Base-by-base conservation (phyloP, 768 basidiomycete genomes). In the Lepiota brunneoincarnata region DNA sequence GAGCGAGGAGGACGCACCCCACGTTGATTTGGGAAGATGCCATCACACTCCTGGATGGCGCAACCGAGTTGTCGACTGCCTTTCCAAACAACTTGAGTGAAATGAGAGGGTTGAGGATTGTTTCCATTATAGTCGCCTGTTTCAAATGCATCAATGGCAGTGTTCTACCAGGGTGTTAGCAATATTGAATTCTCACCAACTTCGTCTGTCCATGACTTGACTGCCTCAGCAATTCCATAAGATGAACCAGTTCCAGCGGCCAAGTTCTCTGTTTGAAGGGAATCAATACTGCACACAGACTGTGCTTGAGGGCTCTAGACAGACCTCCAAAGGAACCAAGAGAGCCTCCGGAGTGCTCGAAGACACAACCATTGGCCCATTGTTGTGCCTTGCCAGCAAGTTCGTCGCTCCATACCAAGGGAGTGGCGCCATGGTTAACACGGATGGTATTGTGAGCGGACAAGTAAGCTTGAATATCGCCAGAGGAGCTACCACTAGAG, bases 41-140 rank as follows among this genome's bases (percentile, higher is more conserved):
- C 81, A 60, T 69, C 71, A 65, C 86, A 88, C 7, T 65, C 63
- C 54, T 76, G 69, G 24, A 79, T 70, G 37, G 84, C 86, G 61
- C 86, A 89, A 20, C 86, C 87, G 18, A 89, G 72, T 56, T 86
- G 69, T 1, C 76, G 80, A 20, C 81, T 77, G 5, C 66, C 72
- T 67, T 89, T 89, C 87, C 88, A 90, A 6, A 90, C 86, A 4
- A 87, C 78, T 65, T 89, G 87, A 7, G 88, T 89, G 62, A 84
- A 90, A 64, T 90, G 88, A 44, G 84, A 86, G 15, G 78, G 61
- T 37, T 67, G 58, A 1, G 87, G 87, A 65, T 80, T 81, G 61
- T 61, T 74, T 34, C 84, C 69, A 59, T 83, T 59, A 63, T 87
- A 88, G 36, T 79, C 58, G 1, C 75, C 84, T 86, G 59, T 48